phyloP scores from a whole-genome alignment of 2,329 filamentous ascomycete genomes.

The Lomentospora prolificans region DNA sequence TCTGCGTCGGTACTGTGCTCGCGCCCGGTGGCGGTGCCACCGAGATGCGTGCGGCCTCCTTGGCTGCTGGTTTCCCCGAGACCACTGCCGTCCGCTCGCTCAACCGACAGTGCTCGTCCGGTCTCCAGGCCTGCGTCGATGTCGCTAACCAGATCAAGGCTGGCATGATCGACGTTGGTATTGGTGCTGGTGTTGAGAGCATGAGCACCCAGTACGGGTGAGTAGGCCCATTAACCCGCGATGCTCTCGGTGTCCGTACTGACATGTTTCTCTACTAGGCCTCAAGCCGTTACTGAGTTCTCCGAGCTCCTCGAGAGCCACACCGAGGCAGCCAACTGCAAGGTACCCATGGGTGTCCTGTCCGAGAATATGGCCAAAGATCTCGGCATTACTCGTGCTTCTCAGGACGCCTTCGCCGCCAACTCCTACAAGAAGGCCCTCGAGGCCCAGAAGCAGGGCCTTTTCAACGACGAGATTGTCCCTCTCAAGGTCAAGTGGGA shows the following conservation, averaged over 20 bases:
- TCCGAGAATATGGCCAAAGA: slow-evolving; percentile 94
- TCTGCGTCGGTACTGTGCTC: slow-evolving; percentile 84
- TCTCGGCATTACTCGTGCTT: slow-evolving; percentile 56
- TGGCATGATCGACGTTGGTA: slow-evolving; percentile 91
- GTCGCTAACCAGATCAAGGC: slow-evolving; percentile 84
- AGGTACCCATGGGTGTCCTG: slow-evolving; percentile 90
- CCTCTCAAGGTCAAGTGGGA: slow-evolving; percentile 80
- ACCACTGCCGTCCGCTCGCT: slow-evolving; percentile 74
- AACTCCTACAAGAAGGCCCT: slow-evolving; percentile 82
- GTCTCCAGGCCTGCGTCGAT: slow-evolving; percentile 85
- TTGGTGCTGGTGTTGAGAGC: slow-evolving; percentile 92
- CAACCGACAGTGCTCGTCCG: slow-evolving; percentile 91
- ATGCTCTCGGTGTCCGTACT: not conserved
- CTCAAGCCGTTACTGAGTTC: slow-evolving; percentile 83
- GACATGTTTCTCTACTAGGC: slow-evolving; percentile 34
- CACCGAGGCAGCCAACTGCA: slow-evolving; percentile 84
- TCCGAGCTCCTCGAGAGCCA: slow-evolving; percentile 76
- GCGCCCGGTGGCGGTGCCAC: slow-evolving; percentile 90
- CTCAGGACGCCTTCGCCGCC: slow-evolving; percentile 93
- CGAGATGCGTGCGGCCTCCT: slow-evolving; percentile 85
- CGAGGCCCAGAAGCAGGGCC: slow-evolving; percentile 75
- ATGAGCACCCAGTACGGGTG: slow-evolving; percentile 91
- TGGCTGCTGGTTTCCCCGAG: slow-evolving; percentile 86
- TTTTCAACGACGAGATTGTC: slow-evolving; percentile 85
- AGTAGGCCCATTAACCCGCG: slow-evolving; percentile 18